These are phyloP conservation scores for Aspergillus sp. DNA, from an alignment of 2,329 filamentous ascomycete species.

Conservation along the genomic window DNA sequence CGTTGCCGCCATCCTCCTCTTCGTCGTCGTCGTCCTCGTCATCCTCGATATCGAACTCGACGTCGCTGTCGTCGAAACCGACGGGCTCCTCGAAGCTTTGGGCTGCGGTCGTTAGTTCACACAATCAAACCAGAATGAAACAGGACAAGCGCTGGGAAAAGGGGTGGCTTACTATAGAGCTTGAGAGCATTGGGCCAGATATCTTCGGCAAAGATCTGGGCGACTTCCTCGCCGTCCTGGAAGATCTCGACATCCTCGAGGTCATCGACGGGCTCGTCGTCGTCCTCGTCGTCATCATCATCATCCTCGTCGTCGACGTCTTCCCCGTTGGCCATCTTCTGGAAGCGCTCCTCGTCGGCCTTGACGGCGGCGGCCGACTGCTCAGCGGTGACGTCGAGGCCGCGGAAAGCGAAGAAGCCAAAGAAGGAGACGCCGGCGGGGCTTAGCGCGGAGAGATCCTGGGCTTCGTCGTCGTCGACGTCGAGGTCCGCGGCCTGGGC, in stretches of 20 bases:
- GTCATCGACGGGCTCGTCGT: conserved; percentile 57
- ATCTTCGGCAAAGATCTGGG: conserved; percentile 78
- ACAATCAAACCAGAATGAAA: background rate
- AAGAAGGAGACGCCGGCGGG: conserved; percentile 78
- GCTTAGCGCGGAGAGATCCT: conserved; percentile 49
- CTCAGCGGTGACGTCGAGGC: conserved; percentile 67
- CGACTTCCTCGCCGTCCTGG: conserved; percentile 80
- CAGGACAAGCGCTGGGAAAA: background rate
- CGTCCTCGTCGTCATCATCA: conserved; percentile 51
- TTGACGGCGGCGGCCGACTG: conserved; percentile 65
- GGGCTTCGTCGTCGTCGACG: conserved; percentile 35
- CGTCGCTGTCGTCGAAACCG: conserved; percentile 60
- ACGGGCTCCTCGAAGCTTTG: conserved; percentile 67
- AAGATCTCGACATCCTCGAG: conserved; percentile 78
- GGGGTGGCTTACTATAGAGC: conserved; percentile 77
- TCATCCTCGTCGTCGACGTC: conserved; percentile 46
- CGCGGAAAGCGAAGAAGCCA: conserved; percentile 80
- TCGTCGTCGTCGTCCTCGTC: conserved; percentile 56
- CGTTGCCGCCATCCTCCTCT: conserved; percentile 32
- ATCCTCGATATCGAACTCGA: conserved; percentile 33
- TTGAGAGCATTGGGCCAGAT: conserved; percentile 84
- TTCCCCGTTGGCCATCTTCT: conserved; percentile 50
- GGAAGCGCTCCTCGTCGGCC: conserved; percentile 60
- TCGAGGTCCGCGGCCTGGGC: conserved; percentile 35
- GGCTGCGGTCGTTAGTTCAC: conserved; percentile 46